phyloP scores from a whole-genome alignment of 805 yeast genomes.

The Lipomyces japonicus region DNA sequence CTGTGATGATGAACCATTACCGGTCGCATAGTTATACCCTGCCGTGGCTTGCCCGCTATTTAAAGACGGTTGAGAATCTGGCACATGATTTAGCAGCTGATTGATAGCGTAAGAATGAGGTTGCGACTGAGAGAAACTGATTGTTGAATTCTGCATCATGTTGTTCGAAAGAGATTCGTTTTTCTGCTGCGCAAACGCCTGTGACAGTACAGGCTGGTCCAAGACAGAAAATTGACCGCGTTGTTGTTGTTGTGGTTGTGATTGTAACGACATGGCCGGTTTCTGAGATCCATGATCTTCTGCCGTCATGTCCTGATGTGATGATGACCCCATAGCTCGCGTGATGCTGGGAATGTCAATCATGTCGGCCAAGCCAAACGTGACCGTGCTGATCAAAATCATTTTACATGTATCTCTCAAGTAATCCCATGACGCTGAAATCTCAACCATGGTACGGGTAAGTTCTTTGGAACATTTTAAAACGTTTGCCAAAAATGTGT shows the following conservation, averaged over 20 bases:
- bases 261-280: not conserved
- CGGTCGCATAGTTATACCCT: too few relatives aligned
- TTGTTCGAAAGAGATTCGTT: not conserved
- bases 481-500: constrained; percentile 3
- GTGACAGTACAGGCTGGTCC: constrained; percentile 5
- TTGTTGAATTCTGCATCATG: constrained; percentile 1
- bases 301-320: constrained; percentile 15
- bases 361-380: constrained; percentile 15
- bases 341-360: constrained; percentile 18
- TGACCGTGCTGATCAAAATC: constrained; percentile 10
- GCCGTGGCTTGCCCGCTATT: too few relatives aligned
- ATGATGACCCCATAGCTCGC: not conserved
- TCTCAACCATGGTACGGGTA: constrained; percentile 8
- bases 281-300: not conserved
- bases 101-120: too few relatives aligned
- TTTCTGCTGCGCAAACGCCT: constrained; percentile 8
- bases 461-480: constrained; percentile 2
- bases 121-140: too few relatives aligned
- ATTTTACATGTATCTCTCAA: constrained; percentile 9
- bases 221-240: not conserved
- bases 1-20: too few relatives aligned
- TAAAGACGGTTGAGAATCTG: too few relatives aligned
- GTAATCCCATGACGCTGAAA: constrained; percentile 14
- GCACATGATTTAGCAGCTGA: too few relatives aligned
- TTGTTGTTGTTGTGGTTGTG: not conserved